Percentiles rank a stretch among this genome's conserved stretches.
These are phyloP conservation scores for Filobasidium wieringae DNA, from an alignment of 768 basidiomycete genomes.

Conservation along the genomic window DNA sequence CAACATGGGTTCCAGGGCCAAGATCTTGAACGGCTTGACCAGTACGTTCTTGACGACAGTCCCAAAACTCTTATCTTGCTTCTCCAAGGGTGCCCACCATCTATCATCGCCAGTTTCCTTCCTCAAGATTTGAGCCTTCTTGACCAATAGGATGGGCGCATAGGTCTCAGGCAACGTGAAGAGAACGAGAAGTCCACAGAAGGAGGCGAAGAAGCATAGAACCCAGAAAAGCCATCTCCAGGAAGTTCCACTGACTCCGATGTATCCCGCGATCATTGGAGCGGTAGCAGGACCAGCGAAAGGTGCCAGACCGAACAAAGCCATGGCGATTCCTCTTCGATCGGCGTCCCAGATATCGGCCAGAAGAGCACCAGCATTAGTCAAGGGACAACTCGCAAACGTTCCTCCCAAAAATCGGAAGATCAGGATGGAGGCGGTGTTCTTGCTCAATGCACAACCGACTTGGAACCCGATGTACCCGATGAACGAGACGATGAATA, in stretches of 20 bases:
- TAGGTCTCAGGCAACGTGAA: conserved; percentile 39
- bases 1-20: conserved; percentile 37
- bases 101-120: conserved; percentile 35
- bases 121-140: conserved; percentile 35
- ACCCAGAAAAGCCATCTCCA: conserved; percentile 39
- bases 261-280: conserved; percentile 39
- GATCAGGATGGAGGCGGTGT: conserved; percentile 39
- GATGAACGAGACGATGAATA: conserved; percentile 40
- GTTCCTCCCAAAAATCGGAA: conserved; percentile 41
- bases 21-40: conserved; percentile 37
- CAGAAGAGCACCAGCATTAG: conserved; percentile 41
- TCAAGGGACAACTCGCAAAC: conserved; percentile 40
- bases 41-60: conserved; percentile 27
- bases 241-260: conserved; percentile 27
- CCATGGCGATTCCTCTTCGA: conserved; percentile 38
- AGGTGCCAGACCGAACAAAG: conserved; percentile 37
- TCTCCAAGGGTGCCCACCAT: conserved; percentile 37
- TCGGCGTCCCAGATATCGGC: conserved; percentile 40
- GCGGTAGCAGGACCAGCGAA: conserved; percentile 28
- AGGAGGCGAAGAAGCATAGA: conserved; percentile 33
- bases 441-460: conserved; percentile 40
- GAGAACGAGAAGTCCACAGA: conserved; percentile 23
- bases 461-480: conserved; percentile 36
- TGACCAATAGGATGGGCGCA: conserved; percentile 32
- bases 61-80: conserved; percentile 18